These are phyloP conservation scores for Phylloporus scabripes DNA, from an alignment of 768 basidiomycete genomes.

Conservation along the genomic window DNA sequence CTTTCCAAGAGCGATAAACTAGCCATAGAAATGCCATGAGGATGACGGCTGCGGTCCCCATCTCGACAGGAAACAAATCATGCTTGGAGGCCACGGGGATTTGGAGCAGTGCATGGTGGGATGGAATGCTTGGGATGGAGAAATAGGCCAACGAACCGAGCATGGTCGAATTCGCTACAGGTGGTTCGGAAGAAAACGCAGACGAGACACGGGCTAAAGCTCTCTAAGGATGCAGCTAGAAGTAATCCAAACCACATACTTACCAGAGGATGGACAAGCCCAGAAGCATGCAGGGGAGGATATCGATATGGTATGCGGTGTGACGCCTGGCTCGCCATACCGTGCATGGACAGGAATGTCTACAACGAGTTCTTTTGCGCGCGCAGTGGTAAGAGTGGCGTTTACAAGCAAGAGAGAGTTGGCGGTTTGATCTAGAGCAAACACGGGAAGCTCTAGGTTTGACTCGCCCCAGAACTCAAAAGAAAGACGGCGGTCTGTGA, in stretches of 20 bases:
- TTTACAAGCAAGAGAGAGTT: slow-evolving; percentile 31
- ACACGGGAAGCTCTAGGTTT: slow-evolving; percentile 42
- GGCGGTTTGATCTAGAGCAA: slow-evolving; percentile 26
- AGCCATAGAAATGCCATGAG: slow-evolving; percentile 33
- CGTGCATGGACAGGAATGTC: slow-evolving; percentile 42
- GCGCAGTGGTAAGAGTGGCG: slow-evolving; percentile 12
- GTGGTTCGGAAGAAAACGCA: slow-evolving; percentile 14
- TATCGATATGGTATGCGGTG: slow-evolving; percentile 19
- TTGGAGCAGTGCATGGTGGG: slow-evolving; percentile 8
- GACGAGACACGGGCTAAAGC: slow-evolving; percentile 3
- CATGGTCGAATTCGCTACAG: slow-evolving; percentile 19
- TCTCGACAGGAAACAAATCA: slow-evolving; percentile 32
- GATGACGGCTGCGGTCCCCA: slow-evolving; percentile 31
- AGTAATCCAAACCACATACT: slow-evolving; percentile 1
- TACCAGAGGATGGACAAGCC: slow-evolving; percentile 27
- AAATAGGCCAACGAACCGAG: slow-evolving; percentile 17
- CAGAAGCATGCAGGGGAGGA: slow-evolving; percentile 29
- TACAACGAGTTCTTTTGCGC: slow-evolving; percentile 12
- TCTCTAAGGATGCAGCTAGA: slow-evolving; percentile 4
- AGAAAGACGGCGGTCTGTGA: slow-evolving; percentile 29
- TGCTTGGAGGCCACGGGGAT: slow-evolving; percentile 33
- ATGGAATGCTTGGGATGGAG: slow-evolving; percentile 6
- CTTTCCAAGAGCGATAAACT: slow-evolving; percentile 21
- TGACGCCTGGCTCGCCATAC: slow-evolving; percentile 31
- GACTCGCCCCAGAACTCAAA: slow-evolving; percentile 34